These are phyloP conservation scores for Macadamia tetraphylla DNA, from an alignment of 164 flowering plant species.

Conservation along the genomic window DNA sequence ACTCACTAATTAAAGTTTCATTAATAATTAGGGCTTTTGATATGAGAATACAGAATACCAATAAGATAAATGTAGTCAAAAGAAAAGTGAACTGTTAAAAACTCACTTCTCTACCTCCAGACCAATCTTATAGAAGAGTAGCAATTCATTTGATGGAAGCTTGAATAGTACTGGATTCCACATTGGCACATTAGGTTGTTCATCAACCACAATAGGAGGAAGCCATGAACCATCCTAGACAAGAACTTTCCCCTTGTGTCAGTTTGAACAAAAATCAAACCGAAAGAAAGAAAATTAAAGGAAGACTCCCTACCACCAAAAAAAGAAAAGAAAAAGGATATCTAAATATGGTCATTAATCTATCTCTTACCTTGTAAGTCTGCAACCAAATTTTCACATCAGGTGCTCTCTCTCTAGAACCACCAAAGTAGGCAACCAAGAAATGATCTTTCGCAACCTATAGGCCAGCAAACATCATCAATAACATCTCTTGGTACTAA, in stretches of 20 bases:
- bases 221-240: constrained; percentile 73
- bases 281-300: too few relatives aligned
- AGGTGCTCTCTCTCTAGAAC: constrained; percentile 73
- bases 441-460: constrained; percentile 70
- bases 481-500: neutral
- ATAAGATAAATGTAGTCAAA: too few relatives aligned
- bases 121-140: constrained; percentile 83
- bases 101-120: constrained; percentile 76
- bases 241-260: constrained; percentile 5
- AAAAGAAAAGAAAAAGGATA: too few relatives aligned
- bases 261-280: neutral
- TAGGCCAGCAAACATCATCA: neutral
- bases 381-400: constrained; percentile 96
- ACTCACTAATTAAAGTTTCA: too few relatives aligned
- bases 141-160: constrained; percentile 66
- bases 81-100: constrained; percentile 6
- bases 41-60: too few relatives aligned
- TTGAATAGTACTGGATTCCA: constrained; percentile 93
- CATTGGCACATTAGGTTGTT: constrained; percentile 68
- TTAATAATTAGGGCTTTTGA: too few relatives aligned
- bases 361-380: constrained; percentile 46
- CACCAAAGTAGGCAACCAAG: constrained; percentile 92
- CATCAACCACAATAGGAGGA: constrained; percentile 61
- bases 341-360: too few relatives aligned
- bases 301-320: too few relatives aligned